Base-by-base conservation (phyloP, 179 eudicot species). In the Patellifolia procumbens region DNA sequence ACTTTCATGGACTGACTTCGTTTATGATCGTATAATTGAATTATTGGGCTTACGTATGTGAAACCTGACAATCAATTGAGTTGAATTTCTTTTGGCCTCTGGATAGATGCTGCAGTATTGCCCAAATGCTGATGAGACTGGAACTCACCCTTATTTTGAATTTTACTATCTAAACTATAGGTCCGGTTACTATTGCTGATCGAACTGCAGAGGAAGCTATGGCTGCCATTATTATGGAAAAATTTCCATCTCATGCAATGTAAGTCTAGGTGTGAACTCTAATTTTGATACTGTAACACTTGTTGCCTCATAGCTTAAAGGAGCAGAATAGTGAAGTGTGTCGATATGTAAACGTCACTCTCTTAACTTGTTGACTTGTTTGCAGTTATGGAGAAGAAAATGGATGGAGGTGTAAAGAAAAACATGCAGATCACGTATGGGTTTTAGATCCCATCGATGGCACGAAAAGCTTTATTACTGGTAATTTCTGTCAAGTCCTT, bases 181-280 rank as follows among this genome's bases (percentile, higher is more conserved):
- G 97, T 87, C 98, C 98, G 37, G 98, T 94, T 63, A 94, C 97
- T 9, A 86, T 94, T 81, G 98, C 98, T 82, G 98, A 94, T 87
- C 83, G 81, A 76, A 85, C 89, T n/a, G 98, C 98, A 20, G 98
- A 94, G 88, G 97, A 88, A 74, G 32, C 97, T 7, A 92, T 92
- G 98, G 81, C 87, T 76, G 80, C 87, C 17, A 85, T 91, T 53
- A 80, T 94, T 7, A 83, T 85, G 81, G 86, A 88, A 75, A 77
- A 82, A 59, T 87, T 92, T 53, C 91, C 93, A 55, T 82, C 90
- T 75, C 96, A 94, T 81, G 98, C 94, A 76, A 88, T 94, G 98
- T 94, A 83, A 90, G 92, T 84, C 73, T 29, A 29, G 26, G 5
- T 42, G 65, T 81, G 75, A 64, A 32, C 9, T 55, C 24, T 17